Conservation (phyloP, 495 filamentous ascomycete genomes). For the Penicillium egyptiacum region DNA sequence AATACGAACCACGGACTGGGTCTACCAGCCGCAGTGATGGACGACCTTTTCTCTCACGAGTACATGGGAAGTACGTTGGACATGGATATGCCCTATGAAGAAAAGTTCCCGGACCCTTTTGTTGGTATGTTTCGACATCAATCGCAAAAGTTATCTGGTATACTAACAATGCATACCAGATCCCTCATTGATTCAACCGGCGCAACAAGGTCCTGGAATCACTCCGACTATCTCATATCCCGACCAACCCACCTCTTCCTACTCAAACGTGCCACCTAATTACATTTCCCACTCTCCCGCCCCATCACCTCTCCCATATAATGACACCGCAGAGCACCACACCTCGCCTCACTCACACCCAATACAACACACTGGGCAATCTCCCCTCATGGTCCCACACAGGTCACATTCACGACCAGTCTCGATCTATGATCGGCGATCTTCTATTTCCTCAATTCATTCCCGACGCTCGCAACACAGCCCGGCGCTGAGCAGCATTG, state of each 20-base stretch:
- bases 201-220: slow-evolving; percentile 28
- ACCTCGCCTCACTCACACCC: slow-evolving; percentile 31
- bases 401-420: slow-evolving; percentile 37
- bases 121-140: slow-evolving; percentile 69
- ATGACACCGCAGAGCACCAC: slow-evolving; percentile 27
- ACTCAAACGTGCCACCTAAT: slow-evolving; percentile 26
- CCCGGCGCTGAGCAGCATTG: slow-evolving; percentile 50
- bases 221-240: slow-evolving; percentile 38
- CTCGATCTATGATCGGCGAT: slow-evolving; percentile 46
- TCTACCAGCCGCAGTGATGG: slow-evolving; percentile 66
- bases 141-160: not conserved
- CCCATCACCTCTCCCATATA: slow-evolving; percentile 35
- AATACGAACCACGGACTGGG: slow-evolving; percentile 62
- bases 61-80: slow-evolving; percentile 38
- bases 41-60: slow-evolving; percentile 56
- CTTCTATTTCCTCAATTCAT: slow-evolving; percentile 57
- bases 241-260: slow-evolving; percentile 30
- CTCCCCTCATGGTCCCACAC: slow-evolving; percentile 40
- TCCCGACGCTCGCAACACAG: slow-evolving; percentile 57
- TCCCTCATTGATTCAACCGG: slow-evolving; percentile 59
- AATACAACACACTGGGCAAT: slow-evolving; percentile 31
- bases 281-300: slow-evolving; percentile 39
- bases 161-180: slow-evolving; percentile 40
- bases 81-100: slow-evolving; percentile 48
- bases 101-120: slow-evolving; percentile 60